Evolutionary conservation across 139 green algal species (phyloP).

Genomic region (Tetradesmus lagerheimii): DNA sequence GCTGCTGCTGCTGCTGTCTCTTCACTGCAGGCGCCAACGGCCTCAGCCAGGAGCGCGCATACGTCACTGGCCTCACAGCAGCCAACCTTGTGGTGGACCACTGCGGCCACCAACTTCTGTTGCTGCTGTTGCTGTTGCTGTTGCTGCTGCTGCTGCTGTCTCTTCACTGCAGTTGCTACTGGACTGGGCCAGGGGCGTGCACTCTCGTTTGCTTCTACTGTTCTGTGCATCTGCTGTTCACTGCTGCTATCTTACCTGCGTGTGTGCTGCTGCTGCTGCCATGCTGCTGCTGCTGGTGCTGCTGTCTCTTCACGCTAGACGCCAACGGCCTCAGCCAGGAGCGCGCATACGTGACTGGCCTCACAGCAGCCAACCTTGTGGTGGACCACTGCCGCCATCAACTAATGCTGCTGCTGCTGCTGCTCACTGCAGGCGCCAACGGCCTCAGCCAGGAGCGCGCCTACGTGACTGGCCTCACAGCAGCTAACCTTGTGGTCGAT

Average conservation of each 20-base stretch:
- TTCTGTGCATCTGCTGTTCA: no score
- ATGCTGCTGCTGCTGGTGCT: neutral
- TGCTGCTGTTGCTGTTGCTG: neutral
- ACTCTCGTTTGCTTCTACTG: no score
- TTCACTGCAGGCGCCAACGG: constrained; percentile 7
- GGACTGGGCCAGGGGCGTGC: no score
- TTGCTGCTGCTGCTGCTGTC: neutral
- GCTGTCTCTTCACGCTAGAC: neutral
- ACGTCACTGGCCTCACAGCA: constrained; percentile 84
- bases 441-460: constrained; percentile 30
- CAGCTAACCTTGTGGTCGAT: constrained; percentile 73
- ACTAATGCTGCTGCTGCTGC: neutral
- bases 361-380: no score
- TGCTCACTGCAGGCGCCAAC: constrained; percentile 22
- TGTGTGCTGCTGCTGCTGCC: no score
- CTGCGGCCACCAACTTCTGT: neutral
- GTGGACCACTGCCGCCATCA: neutral
- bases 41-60: constrained; percentile 80
- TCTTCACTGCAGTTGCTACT: no score
- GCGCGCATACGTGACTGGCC: constrained; percentile 59
- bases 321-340: constrained; percentile 36
- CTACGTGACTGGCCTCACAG: constrained; percentile 70
- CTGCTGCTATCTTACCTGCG: no score
- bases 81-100: constrained; percentile 80
- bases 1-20: neutral